Percentiles rank a stretch among this genome's conserved stretches.
Evolutionary conservation across 768 basidiomycete species (phyloP).

Genomic region (Lactarius sanguifluus): DNA sequence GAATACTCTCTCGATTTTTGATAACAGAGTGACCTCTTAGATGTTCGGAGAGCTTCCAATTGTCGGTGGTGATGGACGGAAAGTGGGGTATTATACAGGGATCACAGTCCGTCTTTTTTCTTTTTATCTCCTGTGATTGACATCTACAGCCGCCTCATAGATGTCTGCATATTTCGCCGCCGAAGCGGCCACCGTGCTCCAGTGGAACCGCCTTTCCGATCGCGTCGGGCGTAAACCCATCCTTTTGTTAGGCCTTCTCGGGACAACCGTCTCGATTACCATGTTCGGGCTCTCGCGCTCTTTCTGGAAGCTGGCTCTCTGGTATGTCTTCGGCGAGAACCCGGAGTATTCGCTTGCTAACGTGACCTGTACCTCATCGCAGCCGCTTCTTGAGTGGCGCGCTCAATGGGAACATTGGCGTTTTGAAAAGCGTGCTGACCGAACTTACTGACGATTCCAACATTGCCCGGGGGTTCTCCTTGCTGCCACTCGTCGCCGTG

Average conservation of each 20-base stretch:
- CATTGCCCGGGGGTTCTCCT: slow-evolving; percentile 40
- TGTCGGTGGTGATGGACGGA: slow-evolving; percentile 43
- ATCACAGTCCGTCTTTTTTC: no score
- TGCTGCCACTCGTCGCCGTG: slow-evolving; percentile 32
- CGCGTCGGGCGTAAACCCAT: slow-evolving; percentile 42
- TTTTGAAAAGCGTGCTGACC: slow-evolving; percentile 65
- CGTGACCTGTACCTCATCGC: background rate
- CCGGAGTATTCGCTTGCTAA: background rate
- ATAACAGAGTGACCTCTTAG: slow-evolving; percentile 36
- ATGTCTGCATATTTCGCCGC: slow-evolving; percentile 49
- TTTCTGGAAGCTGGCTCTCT: slow-evolving; percentile 34
- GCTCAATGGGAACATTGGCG: background rate
- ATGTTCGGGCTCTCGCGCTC: slow-evolving; percentile 39
- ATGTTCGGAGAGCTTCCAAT: slow-evolving; percentile 44
- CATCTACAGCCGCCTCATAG: slow-evolving; percentile 19
- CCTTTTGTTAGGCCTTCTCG: slow-evolving; percentile 40
- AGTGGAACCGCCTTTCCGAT: slow-evolving; percentile 48
- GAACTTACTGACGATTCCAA: slow-evolving; percentile 53
- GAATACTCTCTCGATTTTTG: no score
- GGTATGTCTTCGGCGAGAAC: background rate
- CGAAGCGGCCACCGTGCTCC: slow-evolving; percentile 39
- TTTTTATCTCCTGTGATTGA: no score
- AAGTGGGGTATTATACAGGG: slow-evolving; percentile 22
- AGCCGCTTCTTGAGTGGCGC: background rate
- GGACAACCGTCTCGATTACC: slow-evolving; percentile 29